These are phyloP conservation scores for Apiospora saccharicola DNA, from an alignment of 2,329 filamentous ascomycete genomes.

Conservation along the genomic window DNA sequence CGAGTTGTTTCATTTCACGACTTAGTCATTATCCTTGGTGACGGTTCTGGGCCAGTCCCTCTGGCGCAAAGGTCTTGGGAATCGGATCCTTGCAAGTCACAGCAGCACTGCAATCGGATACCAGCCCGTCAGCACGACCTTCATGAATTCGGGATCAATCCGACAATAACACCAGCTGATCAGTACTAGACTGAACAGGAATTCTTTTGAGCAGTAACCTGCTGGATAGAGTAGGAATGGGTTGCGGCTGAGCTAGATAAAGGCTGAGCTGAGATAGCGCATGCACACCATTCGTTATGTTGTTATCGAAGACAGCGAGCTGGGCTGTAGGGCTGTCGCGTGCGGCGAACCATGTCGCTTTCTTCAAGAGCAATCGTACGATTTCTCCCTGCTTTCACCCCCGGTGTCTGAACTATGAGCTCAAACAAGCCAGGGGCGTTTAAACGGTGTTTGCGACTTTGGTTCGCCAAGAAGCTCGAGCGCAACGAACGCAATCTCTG, in stretches of 20 bases:
- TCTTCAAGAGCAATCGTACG: not conserved
- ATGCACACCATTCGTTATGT: not conserved
- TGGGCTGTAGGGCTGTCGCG: not conserved
- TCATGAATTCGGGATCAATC: not conserved
- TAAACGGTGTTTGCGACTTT: not conserved
- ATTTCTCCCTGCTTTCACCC: not conserved
- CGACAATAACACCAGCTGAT: not conserved
- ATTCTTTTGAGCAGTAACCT: not conserved
- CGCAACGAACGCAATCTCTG: not conserved
- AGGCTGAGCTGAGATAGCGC: not conserved
- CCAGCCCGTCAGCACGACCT: not conserved
- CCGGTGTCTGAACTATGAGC: not conserved
- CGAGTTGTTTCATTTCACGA: not conserved
- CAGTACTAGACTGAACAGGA: not conserved
- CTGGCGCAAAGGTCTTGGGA: not conserved
- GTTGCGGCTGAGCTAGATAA: not conserved
- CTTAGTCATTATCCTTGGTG: not conserved
- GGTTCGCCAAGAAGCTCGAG: not conserved
- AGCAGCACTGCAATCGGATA: not conserved
- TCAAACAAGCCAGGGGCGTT: not conserved
- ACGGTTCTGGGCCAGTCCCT: not conserved
- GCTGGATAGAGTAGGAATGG: not conserved
- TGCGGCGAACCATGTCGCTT: not conserved
- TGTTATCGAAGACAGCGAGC: not conserved
- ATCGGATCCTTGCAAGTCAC: not conserved